Evolutionary conservation across 768 basidiomycete genomes (phyloP).

Genomic region (Amanita pallidorosea): DNA sequence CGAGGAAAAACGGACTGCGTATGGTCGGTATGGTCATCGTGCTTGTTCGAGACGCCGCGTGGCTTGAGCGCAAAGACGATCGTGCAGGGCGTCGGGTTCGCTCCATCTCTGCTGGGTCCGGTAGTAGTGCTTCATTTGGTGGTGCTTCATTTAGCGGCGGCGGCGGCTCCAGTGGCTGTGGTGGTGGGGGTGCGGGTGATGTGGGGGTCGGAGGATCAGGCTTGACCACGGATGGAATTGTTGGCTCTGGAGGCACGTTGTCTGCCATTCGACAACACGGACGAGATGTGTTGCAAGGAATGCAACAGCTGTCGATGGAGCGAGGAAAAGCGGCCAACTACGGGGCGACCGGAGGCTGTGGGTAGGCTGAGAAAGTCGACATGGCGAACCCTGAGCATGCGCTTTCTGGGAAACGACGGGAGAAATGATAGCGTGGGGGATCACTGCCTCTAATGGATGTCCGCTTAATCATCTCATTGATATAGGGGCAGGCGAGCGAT

Average conservation of each 20-base stretch:
- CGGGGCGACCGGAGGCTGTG: background rate
- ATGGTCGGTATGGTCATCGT: background rate
- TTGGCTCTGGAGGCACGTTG: background rate
- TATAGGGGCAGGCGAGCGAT: too few species aligned
- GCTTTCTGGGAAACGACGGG: background rate
- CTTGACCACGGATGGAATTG: background rate
- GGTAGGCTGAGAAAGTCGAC: background rate
- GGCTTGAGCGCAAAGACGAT: background rate
- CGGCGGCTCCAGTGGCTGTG: background rate
- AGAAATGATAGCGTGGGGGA: background rate
- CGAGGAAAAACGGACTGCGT: constrained; percentile 2
- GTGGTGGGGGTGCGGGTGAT: background rate
- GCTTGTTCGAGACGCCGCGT: background rate
- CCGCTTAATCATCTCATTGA: too few species aligned
- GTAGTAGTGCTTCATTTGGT: too few species aligned
- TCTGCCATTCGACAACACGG: background rate
- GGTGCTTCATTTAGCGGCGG: background rate
- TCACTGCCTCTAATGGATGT: too few species aligned
- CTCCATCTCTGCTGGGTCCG: background rate
- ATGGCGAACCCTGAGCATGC: background rate
- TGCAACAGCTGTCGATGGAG: background rate
- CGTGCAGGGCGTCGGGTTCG: background rate
- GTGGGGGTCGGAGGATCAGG: background rate
- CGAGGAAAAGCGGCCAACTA: background rate
- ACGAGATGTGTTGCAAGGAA: background rate